Base-by-base conservation (phyloP, 768 basidiomycete species). In the Trametes cingulata region DNA sequence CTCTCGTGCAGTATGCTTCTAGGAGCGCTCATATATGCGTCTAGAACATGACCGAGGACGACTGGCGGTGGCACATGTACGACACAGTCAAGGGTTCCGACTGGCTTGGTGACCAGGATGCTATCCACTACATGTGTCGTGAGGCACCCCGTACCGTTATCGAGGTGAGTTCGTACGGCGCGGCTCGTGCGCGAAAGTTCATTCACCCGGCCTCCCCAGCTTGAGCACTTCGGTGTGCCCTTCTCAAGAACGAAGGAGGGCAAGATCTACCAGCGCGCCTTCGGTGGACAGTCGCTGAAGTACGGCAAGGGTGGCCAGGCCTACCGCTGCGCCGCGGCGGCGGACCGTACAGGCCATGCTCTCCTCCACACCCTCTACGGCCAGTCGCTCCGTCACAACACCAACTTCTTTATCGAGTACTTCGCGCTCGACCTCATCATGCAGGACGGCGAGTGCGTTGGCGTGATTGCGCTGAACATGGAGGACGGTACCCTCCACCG, bases 341-440 rank as follows among this genome's bases (percentile, higher is more conserved):
- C 97, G 57, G 97, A 99, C 75, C 92, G 97, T 74, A 99, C 97
- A 7, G 97, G 97, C 25, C 97, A 99, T 71, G 97, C 97, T 20
- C 86, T 99, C 71, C 86, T 99, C 43, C 97, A 99, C 81, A 98
- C 96, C 9, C 91, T 99, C 56, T 99, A 99, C 70, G 97, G 97
- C 67, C 97, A 99, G 80, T 98, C 96, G 59, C 86, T 99, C 61
- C 90, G 94, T 59, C 97, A 99, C 82, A 88, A 98, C 82, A 98
- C 97, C 74, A 96, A 98, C 78, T 99, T 98, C 78, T 99, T 99
- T 81, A 98, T 99, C 75, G 97, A 99, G 75, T 99, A 96, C 77
- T 98, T 99, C 74, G 97, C 96, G n/a, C 85, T 96, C 58, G 97
- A 99, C 74, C 80, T 99, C 61, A 93, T 99, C 74, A 99, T 99